Evolutionary conservation across 495 filamentous ascomycete genomes (phyloP).

Genomic region (Tuber umbilicatum): DNA sequence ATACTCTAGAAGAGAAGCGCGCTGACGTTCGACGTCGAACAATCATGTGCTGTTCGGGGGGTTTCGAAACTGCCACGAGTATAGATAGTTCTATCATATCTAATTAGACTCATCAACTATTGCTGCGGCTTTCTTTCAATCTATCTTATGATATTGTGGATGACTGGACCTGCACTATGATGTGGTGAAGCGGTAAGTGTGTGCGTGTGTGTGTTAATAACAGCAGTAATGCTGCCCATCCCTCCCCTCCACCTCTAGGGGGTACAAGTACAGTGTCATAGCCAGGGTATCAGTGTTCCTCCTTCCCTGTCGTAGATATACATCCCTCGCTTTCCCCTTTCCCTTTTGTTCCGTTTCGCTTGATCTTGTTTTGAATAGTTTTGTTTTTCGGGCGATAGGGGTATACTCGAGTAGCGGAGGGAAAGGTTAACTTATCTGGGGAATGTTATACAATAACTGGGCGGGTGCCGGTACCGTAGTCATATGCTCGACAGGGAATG

Average conservation of each 20-base stretch:
- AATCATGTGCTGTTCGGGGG: background rate
- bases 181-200: background rate
- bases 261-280: background rate
- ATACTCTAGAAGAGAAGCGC: background rate
- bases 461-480: background rate
- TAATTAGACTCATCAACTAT: background rate
- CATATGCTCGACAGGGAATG: background rate
- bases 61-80: background rate
- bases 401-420: no score
- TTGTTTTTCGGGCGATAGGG: background rate
- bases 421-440: background rate
- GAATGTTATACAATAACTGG: background rate
- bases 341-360: background rate
- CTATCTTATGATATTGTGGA: background rate
- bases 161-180: background rate
- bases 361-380: background rate
- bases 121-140: background rate
- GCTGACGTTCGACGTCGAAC: background rate
- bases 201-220: background rate
- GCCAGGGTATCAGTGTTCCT: background rate
- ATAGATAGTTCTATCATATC: background rate
- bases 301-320: background rate
- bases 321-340: background rate
- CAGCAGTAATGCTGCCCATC: background rate
- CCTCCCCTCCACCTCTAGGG: background rate